Conservation (phyloP, 2,329 filamentous ascomycete species). For the Colletotrichum orchidophilum region DNA sequence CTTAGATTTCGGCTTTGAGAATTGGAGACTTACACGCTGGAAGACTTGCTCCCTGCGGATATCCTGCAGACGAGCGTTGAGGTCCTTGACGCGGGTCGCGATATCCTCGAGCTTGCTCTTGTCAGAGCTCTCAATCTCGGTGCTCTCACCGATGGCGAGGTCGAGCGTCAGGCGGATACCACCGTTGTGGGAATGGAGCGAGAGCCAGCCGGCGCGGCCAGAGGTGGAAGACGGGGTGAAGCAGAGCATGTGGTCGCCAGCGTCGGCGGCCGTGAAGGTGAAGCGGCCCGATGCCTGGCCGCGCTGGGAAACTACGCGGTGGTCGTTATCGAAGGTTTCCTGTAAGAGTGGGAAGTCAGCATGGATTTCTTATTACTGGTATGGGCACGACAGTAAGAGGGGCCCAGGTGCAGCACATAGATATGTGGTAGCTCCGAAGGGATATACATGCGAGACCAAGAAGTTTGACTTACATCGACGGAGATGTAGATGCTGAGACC, state of each 20-base stretch:
- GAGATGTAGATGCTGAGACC: constrained; percentile 88
- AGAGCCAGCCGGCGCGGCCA: constrained; percentile 77
- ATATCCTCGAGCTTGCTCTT: constrained; percentile 94
- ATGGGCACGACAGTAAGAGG: neutral
- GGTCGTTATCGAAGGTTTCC: constrained; percentile 97
- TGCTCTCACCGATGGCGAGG: constrained; percentile 93
- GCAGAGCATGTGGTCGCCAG: constrained; percentile 96
- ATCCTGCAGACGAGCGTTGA: constrained; percentile 88
- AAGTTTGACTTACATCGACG: constrained; percentile 72
- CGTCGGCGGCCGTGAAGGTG: constrained; percentile 93
- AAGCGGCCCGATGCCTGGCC: constrained; percentile 82
- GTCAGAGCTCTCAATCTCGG: constrained; percentile 91
- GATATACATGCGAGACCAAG: neutral
- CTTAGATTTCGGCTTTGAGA: neutral
- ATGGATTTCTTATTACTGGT: constrained; percentile 14
- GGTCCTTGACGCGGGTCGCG: constrained; percentile 85
- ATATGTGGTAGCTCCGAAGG: neutral
- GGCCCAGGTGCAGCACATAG: neutral
- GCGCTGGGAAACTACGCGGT: constrained; percentile 91
- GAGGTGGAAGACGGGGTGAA: constrained; percentile 85
- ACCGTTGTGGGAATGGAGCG: constrained; percentile 70
- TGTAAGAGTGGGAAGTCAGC: constrained; percentile 42
- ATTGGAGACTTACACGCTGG: constrained; percentile 74
- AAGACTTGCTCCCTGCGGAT: constrained; percentile 96
- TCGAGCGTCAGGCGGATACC: constrained; percentile 88